Base-by-base conservation (phyloP, 1,284 basidiomycete species). In the Cutaneotrichosporon sp. region DNA sequence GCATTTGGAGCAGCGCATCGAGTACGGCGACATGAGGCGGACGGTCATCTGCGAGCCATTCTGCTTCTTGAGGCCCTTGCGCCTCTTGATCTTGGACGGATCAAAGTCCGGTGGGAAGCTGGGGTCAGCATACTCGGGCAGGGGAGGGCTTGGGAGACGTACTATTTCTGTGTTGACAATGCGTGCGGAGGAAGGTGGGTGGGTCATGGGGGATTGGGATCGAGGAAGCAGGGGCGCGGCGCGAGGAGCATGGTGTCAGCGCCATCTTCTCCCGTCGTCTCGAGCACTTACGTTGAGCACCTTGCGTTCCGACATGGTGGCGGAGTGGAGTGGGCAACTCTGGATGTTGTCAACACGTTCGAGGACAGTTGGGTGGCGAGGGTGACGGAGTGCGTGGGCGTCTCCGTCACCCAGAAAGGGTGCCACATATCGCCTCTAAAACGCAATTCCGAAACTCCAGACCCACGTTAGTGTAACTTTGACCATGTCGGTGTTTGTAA, bases 1-100 rank as follows among this genome's bases (percentile, higher is more conserved):
- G 72, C 95, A 99, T 11, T 91, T 90, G 73, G 90, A 92, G 75
- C 92, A 95, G 72, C 91, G 87, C 95, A 99, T 99, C 16, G 92
- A 95, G 79, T 97, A 99, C 0, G 95, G 95, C 7, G 97, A 95
- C 95, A 99, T 99, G 52, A 99, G 86, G 84, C 95, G 91, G 65
- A 99, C 94, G 60, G 94, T 91, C 81, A 95, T 92, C 77, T 98
- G 95, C 20, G 89, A 87, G 18, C 38, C 38, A 42, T 42, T 42
- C 22, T 49, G 46, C 79, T 97, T 95, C 84, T 90, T 94, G 59
- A 89, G 89, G 65, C 78, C 67, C 63, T 86, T 85, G 71, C 93
- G 85, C 71, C 97, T 85, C 49, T 92, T 92, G 79, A 98, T 97
- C 80, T 95, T 90, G 69, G 92, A 87, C 64, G 95, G 97, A 83